Evolutionary conservation across 768 basidiomycete genomes (phyloP).

Genomic region (Lactarius evosmus): DNA sequence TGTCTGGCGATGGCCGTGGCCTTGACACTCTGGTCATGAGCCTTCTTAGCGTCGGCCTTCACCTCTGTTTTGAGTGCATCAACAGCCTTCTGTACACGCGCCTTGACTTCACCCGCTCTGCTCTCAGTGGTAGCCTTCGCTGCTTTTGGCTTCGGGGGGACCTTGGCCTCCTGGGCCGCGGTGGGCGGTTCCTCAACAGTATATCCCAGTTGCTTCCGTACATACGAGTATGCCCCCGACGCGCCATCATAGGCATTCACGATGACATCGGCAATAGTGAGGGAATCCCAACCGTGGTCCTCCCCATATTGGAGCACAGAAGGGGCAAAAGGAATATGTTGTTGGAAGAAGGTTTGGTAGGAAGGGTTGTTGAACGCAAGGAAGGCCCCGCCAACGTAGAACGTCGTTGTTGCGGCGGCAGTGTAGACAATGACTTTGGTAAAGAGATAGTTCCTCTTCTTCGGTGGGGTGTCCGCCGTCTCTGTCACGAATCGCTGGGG

Average conservation of each 20-base stretch:
- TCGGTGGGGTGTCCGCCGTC: constrained; percentile 35
- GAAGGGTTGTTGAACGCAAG: constrained; percentile 69
- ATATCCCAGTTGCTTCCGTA: constrained; percentile 50
- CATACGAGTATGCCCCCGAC: constrained; percentile 48
- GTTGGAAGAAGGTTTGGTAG: constrained; percentile 85
- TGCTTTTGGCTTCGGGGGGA: constrained; percentile 7
- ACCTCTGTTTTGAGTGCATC: constrained; percentile 50
- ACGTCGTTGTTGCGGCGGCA: constrained; percentile 62
- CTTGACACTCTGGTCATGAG: constrained; percentile 36
- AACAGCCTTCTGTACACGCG: constrained; percentile 43
- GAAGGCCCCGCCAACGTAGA: constrained; percentile 82
- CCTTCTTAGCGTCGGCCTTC: constrained; percentile 37
- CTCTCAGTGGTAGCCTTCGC: constrained; percentile 29
- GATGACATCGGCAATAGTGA: constrained; percentile 60
- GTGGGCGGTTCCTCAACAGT: constrained; percentile 21
- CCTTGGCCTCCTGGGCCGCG: too few relatives aligned
- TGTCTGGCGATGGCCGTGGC: constrained; percentile 44
- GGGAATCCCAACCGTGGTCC: constrained; percentile 69
- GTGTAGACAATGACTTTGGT: constrained; percentile 66
- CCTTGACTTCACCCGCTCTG: constrained; percentile 45
- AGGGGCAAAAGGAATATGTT: constrained; percentile 74
- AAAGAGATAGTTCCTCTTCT: constrained; percentile 54
- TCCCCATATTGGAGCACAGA: constrained; percentile 80
- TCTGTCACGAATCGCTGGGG: constrained; percentile 64
- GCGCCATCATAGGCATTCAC: constrained; percentile 50